Conservation (phyloP, 1,284 basidiomycete species). For the Melampsora americana region DNA sequence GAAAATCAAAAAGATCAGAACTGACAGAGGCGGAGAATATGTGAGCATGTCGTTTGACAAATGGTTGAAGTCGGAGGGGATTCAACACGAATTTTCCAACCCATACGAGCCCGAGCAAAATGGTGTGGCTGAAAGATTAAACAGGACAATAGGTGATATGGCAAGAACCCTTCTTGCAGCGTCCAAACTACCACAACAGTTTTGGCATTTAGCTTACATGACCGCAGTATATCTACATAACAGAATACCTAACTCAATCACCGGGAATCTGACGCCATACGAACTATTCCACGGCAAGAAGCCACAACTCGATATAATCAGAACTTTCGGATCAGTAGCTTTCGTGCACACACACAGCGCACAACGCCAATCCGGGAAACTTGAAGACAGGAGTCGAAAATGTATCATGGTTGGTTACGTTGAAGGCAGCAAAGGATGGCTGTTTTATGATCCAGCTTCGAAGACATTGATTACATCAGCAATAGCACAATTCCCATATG, state of each 20-base stretch:
- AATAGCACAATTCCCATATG: too few species aligned
- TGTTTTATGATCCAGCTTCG: too few species aligned
- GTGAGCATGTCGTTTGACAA: background rate
- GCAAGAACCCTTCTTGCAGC: background rate
- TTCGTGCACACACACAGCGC: too few species aligned
- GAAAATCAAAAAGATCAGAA: background rate
- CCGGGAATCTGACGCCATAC: background rate
- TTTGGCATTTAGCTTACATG: conserved; percentile 6
- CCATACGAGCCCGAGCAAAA: conserved; percentile 8
- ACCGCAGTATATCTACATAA: background rate
- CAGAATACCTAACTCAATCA: background rate
- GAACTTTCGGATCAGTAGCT: too few species aligned
- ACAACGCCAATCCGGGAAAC: too few species aligned
- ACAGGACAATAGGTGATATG: conserved; percentile 13
- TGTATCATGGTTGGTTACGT: too few species aligned
- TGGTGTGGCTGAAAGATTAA: background rate
- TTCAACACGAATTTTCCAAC: background rate
- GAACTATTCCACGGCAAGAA: background rate
- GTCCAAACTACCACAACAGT: background rate
- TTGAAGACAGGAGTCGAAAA: too few species aligned
- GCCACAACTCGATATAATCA: too few species aligned
- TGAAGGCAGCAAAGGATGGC: too few species aligned
- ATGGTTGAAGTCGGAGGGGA: background rate
- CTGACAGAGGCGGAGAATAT: background rate
- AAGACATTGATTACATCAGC: too few species aligned